Base-by-base conservation (phyloP, 73 alveolate genomes). In the Tetrahymena borealis region DNA sequence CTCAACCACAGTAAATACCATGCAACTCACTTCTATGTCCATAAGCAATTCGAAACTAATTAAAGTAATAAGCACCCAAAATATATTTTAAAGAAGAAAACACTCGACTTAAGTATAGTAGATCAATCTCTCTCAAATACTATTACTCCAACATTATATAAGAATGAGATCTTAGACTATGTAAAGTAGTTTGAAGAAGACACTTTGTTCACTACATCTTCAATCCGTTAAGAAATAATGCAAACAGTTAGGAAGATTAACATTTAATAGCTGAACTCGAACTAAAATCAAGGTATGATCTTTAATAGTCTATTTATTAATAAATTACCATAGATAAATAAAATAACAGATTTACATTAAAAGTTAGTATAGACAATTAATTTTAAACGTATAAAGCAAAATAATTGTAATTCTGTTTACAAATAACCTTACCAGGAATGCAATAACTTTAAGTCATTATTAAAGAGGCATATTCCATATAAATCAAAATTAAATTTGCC, bases 1-100 rank as follows among this genome's bases (percentile, higher is more conserved):
- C 60, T 92, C 37, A 95, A 95, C 91, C 97, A 95, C 36, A 60
- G 31, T n/a, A 60, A 60, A 60, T 60, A 60, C 37, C 85, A 60
- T 60, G 85, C 85, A 60, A 60, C 85, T 24, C 31, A 60, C 13
- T 60, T 60, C 85, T 60, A 60, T 9, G 16, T 60, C 10, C 85
- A 60, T 28, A 60, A 60, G 28, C 37, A 60, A n/a, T 60, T 60
- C 28, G 85, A 60, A 28, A 10, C 28, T 5, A 60, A 60, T 35
- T n/a, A 60, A 18, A 35, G 37, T 60, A 60, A 20, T 60, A 60
- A 60, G 31, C 85, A 60, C 28, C 85, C 85, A 24, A 24, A 60
- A 28, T 60, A 60, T 9, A 60, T 2, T n/a, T 24, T 60, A 24
- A 60, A 60, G 28, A 60, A 60, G 9, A 60, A 35, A 18, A 60